Evolutionary conservation across 352 stramenopile species (phyloP), one percentile per base, ranked within the genome.

Genomic region (Phytophthora nicotianae): DNA sequence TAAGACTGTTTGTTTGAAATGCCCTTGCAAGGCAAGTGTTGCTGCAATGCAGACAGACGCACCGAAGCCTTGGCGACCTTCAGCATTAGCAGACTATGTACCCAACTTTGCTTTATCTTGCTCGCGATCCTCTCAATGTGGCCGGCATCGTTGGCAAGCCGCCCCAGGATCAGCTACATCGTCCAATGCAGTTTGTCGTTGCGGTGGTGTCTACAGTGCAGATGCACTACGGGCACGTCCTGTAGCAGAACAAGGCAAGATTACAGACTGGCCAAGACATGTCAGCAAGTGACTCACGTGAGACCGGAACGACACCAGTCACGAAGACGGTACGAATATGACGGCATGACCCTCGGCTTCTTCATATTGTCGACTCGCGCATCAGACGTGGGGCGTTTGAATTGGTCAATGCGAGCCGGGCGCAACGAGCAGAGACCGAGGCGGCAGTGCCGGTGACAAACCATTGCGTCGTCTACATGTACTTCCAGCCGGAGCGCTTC

Each of bases 401-500:
- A 50, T 66, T 66, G 58, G 50, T 35, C 29, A 50, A 20, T 66
- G 41, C 19, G 23, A 54, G 35, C 35, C 37, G 11, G 37, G 2
- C 49, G 48, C 52, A 50, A n/a, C n/a, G n/a, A n/a, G n/a, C n/a
- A n/a, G n/a, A n/a, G n/a, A n/a, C n/a, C n/a, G n/a, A n/a, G n/a
- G n/a, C n/a, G 58, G 21, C 33, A 32, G 27, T 42, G 17, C 27
- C 20, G 26, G 23, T 32, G 45, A 32, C 47, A 51, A 58, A 20
- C 16, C 42, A 35, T 29, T 7, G 3, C 24, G 24, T 46, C 17
- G 38, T n/a, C 17, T 37, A 54, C 45, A 29, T 45, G n/a, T n/a
- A n/a, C n/a, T n/a, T n/a, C n/a, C n/a, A 57, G 56, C 56, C 46
- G 55, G 46, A 50, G 35, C 55, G 11, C 26, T 46, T 33, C 46